Evolutionary conservation across 208 protist species (phyloP).

Genomic region (Leishmania braziliensis): DNA sequence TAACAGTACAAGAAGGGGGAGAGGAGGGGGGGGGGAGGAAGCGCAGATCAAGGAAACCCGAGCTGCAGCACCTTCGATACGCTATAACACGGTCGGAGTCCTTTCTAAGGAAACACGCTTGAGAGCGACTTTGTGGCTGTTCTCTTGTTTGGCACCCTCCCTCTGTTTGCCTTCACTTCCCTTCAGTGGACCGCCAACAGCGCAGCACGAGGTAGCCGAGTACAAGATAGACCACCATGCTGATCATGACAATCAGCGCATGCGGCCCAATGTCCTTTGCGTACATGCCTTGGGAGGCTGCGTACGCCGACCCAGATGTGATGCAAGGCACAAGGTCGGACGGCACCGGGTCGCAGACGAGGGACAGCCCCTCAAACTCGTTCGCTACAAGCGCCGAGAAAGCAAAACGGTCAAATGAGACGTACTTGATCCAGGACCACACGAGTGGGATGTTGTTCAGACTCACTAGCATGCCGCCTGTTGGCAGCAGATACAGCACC

Average conservation of each 20-base stretch:
- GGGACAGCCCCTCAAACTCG: constrained; percentile 66
- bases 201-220: constrained; percentile 55
- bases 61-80: neutral
- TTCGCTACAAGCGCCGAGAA: constrained; percentile 64
- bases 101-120: neutral
- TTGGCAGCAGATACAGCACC: constrained; percentile 64
- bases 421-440: constrained; percentile 80
- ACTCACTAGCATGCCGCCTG: constrained; percentile 68
- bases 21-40: neutral
- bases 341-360: constrained; percentile 34
- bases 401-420: constrained; percentile 73
- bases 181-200: constrained; percentile 29
- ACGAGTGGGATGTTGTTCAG: constrained; percentile 51
- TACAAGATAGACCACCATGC: constrained; percentile 49
- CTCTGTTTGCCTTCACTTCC: constrained; percentile 14
- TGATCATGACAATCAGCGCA: constrained; percentile 27
- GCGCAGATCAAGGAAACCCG: neutral
- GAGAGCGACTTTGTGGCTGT: neutral
- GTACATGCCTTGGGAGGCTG: constrained; percentile 46
- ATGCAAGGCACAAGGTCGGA: constrained; percentile 33
- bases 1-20: neutral
- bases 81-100: neutral
- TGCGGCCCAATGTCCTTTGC: constrained; percentile 28
- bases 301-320: constrained; percentile 45
- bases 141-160: neutral